These are phyloP conservation scores for Astrocystis sublimbata DNA, from an alignment of 495 filamentous ascomycete species.

Conservation along the genomic window DNA sequence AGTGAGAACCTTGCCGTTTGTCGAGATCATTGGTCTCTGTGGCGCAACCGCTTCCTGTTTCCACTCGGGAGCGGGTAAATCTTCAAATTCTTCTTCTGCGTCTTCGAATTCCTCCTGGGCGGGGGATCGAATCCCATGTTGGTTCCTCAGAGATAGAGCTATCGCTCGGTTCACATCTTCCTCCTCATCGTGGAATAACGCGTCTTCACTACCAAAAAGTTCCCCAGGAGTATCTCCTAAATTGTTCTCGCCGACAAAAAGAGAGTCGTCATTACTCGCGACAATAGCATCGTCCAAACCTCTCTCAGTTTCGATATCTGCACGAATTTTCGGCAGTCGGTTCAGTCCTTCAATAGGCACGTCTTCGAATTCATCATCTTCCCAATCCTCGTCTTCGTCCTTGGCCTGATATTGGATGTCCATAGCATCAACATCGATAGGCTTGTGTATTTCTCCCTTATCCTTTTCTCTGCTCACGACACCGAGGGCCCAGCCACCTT, in stretches of 20 bases:
- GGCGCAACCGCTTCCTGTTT: conserved; percentile 56
- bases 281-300: conserved; percentile 20
- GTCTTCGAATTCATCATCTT: conserved; percentile 84
- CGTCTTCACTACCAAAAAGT: conserved; percentile 35
- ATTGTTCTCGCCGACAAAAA: conserved; percentile 63
- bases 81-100: conserved; percentile 49
- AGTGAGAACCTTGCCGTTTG: conserved; percentile 60
- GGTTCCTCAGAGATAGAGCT: conserved; percentile 69
- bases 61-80: conserved; percentile 51
- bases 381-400: conserved; percentile 62
- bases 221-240: conserved; percentile 28
- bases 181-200: conserved; percentile 60
- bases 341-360: conserved; percentile 94
- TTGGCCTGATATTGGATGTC: conserved; percentile 58
- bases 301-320: conserved; percentile 8
- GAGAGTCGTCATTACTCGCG: conserved; percentile 48
- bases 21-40: conserved; percentile 52
- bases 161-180: conserved; percentile 81
- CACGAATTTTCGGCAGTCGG: conserved; percentile 65
- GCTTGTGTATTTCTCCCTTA: conserved; percentile 70
- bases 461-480: conserved; percentile 83
- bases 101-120: conserved; percentile 37
- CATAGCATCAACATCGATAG: conserved; percentile 84
- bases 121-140: conserved; percentile 34
- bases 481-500: conserved; percentile 95